Evolutionary conservation across 176 grass and related monocot species (phyloP), one percentile per base, ranked within the genome.

Genomic region (Stipa capillata): DNA sequence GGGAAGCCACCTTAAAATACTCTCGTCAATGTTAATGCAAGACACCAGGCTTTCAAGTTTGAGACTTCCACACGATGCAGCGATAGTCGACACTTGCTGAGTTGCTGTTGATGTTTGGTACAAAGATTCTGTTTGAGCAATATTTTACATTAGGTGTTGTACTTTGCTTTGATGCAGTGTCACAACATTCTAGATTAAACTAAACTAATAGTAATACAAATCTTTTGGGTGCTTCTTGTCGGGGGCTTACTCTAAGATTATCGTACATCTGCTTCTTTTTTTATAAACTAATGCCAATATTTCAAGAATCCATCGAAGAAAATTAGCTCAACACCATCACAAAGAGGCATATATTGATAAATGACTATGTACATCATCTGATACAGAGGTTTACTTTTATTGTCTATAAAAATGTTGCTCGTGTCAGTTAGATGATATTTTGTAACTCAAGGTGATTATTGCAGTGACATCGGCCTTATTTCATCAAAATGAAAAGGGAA

Each of bases 1-100:
- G 76, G 51, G 86, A 88, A 80, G 31, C 60, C 76, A 44, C 49
- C 60, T 69, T 68, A 80, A 72, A 69, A 27, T 83, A 65, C 12
- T 64, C 69, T 39, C 76, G 76, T 84, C 81, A 75, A 61, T 84
- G 76, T 61, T 79, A 84, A 81, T 42, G 60, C 69, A 59, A 69
- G 86, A 45, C 76, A 27, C 24, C 59, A 12, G 45, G 58, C 24
- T 1, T 47, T 81, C 76, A n/a, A n/a, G n/a, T 80, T 68, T 67
- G 29, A 58, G 27, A 9, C 79, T n/a, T 77, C 69, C 85, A 77
- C 55, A 14, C n/a, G n/a, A n/a, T 59, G 17, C 61, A 43, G n/a
- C n/a, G n/a, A n/a, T n/a, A n/a, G 35, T 55, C 55, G 34, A 64
- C 47, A 65, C 65, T 43, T 72, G 79, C 28, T 24, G 32, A 55